A percentile compares a stretch with the other conserved stretches of the same genome.
Evolutionary conservation across 345 rosid genomes (phyloP).

Genomic region (Capsella bursapastoris): DNA sequence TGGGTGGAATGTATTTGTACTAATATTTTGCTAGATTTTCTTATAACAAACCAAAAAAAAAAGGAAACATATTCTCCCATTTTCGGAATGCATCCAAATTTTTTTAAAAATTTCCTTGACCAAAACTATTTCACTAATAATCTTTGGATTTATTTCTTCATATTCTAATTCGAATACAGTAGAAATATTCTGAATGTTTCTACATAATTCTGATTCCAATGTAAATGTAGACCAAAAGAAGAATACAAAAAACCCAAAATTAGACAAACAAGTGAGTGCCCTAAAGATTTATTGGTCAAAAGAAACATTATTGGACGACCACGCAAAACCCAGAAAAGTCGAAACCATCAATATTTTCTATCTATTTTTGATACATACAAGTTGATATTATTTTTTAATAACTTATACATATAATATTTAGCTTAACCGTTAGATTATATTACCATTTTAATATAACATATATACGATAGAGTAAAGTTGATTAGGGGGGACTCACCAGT

Average conservation of each 20-base stretch:
- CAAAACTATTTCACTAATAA: neutral
- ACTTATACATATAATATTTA: neutral
- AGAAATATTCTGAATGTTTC: too few species aligned
- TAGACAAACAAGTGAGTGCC: constrained; percentile 5
- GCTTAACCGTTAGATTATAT: too few species aligned
- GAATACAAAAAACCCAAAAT: neutral
- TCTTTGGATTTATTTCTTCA: neutral
- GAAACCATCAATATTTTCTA: neutral
- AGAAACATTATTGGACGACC: constrained; percentile 12
- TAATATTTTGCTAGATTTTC: neutral
- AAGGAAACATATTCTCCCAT: neutral
- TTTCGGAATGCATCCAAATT: constrained; percentile 7
- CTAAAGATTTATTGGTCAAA: constrained; percentile 22
- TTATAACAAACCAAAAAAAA: neutral
- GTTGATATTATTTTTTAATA: neutral
- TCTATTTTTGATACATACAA: neutral
- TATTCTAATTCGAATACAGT: neutral
- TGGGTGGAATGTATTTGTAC: neutral
- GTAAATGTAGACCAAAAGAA: neutral
- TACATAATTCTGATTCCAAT: too few species aligned
- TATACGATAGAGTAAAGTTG: neutral
- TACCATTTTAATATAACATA: neutral
- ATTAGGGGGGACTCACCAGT: constrained; percentile 48
- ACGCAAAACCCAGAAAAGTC: constrained; percentile 21
- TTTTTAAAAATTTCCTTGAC: constrained; percentile 4